Evolutionary conservation across 371 early-diverging fungal species (phyloP), one percentile per base, ranked within the genome.

Genomic region (Saksenaea oblongispora): DNA sequence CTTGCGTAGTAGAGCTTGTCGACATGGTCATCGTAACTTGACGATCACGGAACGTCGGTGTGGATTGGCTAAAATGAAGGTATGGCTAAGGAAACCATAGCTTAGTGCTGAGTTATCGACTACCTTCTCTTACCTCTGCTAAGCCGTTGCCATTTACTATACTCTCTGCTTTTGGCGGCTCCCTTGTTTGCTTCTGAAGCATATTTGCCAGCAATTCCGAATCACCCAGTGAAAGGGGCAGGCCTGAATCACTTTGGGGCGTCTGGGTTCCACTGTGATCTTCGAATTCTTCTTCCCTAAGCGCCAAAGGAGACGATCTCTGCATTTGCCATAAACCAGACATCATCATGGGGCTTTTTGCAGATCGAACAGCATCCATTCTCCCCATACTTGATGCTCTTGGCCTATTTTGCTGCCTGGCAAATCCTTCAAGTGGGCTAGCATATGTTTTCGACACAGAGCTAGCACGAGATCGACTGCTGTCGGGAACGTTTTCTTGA

Each of bases 371-470:
- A 14, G 73, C 75, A 51, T 87, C 86, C 55, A 86, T 73, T 61
- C 85, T 77, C 5, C 88, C 86, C 75, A 88, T 80, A 57, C 84
- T 84, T 18, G 86, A 84, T 55, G 88, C 87, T 22, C 88, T 68
- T 9, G 88, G 86, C 53, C 88, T 67, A 15, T 82, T 82, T 54
- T 80, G 82, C 37, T 83, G 84, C 5, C 80, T 79, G 37, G 78
- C 75, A 14, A 83, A 76, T 5, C 75, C 81, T 36, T 82, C 83
- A 3, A 84, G 58, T 5, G 83, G 69, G 11, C 51, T 47, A 34
- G 75, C 68, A 66, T 58, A 74, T 35, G 58, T 66, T 15, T 76
- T 59, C n/a, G 64, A 62, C n/a, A 71, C 62, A 5, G 75, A 63
- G 39, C 74, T 71, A 0, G 78, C 69, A 17, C 79, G 74, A 13